Base-by-base conservation (phyloP, 2,329 filamentous ascomycete species). In the Beauveria asiatica region DNA sequence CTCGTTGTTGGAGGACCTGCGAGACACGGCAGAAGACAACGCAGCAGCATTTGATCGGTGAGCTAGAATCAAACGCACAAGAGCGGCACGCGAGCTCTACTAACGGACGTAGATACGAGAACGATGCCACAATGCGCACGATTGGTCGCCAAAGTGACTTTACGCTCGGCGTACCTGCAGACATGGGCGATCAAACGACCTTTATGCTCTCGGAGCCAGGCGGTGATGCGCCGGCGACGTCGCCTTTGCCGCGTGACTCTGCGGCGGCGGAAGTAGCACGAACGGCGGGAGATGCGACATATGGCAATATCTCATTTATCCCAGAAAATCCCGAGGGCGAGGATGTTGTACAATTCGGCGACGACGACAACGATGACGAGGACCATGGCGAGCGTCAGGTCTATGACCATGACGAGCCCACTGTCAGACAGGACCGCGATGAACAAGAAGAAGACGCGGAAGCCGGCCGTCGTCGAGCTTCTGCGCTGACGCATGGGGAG, bases 111-210 rank as follows among this genome's bases (percentile, higher is more conserved):
- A 57, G 53, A 16, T 52, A 49, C 23, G 52, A 55, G 17, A 76
- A 79, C 54, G 72, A 72, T 1, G 78, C 80, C n/a, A 71, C 68
- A 73, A 49, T 74, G 73, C 9, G 72, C 73, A 76, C 73, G 0
- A 61, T 76, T 21, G 76, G 74, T 19, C 73, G 76, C 10, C 76
- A 78, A 33, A 83, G 80, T 62, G 78, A 78, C 50, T 81, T 84
- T 62, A 77, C 76, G 3, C 68, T 83, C 21, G 74, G 81, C 33
- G 74, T 82, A 17, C 80, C 80, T 1, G 69, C 76, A 0, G 74
- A 75, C 9, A 74, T 75, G 9, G 78, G 79, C 50, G 73, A 74
- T 3, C 79, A 82, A 65, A 82, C 75, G 10, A 82, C 80, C 0
- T 82, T 83, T 48, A 61, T 80, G n/a, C 73, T 81, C 67, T 72